These are phyloP conservation scores for Hypoxylon rickii DNA, from an alignment of 495 filamentous ascomycete species.

Conservation along the genomic window DNA sequence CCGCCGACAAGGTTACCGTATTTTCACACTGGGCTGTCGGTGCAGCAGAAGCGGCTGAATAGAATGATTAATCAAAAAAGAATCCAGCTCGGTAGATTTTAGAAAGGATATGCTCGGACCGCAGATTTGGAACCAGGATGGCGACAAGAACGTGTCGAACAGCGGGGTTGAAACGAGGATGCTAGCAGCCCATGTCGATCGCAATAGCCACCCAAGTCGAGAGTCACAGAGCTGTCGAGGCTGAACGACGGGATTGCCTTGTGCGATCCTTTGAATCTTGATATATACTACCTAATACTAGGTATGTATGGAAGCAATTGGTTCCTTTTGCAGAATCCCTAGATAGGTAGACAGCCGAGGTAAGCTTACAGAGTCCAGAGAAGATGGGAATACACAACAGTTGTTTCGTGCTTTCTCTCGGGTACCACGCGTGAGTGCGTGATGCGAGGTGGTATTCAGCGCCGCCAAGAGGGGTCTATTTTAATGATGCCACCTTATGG, in stretches of 20 bases:
- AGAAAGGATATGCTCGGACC: constrained; percentile 31
- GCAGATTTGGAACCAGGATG: constrained; percentile 25
- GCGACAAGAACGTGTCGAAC: constrained; percentile 30
- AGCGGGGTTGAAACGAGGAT: constrained; percentile 36
- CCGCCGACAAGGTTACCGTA: constrained; percentile 15
- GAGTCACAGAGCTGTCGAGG: constrained; percentile 18
- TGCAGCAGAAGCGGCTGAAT: constrained; percentile 5
- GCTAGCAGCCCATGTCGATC: constrained; percentile 35
- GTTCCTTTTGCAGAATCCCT: constrained; percentile 16
- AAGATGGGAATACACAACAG: constrained; percentile 9
- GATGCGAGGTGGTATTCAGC: constrained; percentile 17
- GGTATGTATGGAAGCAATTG: constrained; percentile 11
- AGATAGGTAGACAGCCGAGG: not conserved
- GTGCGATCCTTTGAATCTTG: constrained; percentile 17
- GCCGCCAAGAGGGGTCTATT: constrained; percentile 23
- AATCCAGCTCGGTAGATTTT: constrained; percentile 15
- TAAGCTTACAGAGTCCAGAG: not conserved
- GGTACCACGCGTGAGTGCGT: constrained; percentile 8
- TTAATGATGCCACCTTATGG: constrained; percentile 15
- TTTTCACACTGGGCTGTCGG: not conserved
- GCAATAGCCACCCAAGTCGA: constrained; percentile 23
- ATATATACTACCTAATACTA: too few species aligned
- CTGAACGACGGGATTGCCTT: constrained; percentile 21
- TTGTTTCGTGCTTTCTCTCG: constrained; percentile 1
- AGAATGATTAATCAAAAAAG: constrained; percentile 10